Conservation (phyloP, 345 rosid genomes). For the Pistacia vera region DNA sequence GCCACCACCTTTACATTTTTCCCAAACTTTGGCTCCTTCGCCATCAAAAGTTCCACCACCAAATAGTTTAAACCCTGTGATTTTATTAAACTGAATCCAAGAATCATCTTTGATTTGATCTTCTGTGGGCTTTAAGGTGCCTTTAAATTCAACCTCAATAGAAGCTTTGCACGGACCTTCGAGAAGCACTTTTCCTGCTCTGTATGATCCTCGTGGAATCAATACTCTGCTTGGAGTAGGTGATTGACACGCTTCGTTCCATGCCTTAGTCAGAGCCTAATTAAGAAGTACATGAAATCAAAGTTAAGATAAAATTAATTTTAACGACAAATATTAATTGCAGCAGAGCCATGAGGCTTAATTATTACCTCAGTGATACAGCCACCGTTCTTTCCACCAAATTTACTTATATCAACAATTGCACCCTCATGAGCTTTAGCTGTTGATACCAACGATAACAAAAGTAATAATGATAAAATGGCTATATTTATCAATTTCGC, state of each 20-base stretch:
- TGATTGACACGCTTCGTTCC: slow-evolving; percentile 52
- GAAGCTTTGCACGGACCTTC: slow-evolving; percentile 57
- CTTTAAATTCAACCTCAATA: slow-evolving; percentile 33
- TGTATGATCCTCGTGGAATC: slow-evolving; percentile 48
- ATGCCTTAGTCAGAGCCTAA: slow-evolving; percentile 25
- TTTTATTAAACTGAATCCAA: slow-evolving; percentile 48
- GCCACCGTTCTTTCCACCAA: slow-evolving; percentile 24
- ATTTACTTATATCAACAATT: slow-evolving; percentile 23
- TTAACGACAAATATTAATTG: too few relatives aligned
- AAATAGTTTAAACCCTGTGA: slow-evolving; percentile 38
- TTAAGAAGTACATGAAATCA: too few relatives aligned
- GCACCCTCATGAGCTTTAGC: not conserved
- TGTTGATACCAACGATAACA: not conserved
- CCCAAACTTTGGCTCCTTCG: slow-evolving; percentile 51
- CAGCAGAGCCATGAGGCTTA: too few relatives aligned
- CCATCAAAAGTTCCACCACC: slow-evolving; percentile 74
- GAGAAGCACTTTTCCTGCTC: slow-evolving; percentile 26
- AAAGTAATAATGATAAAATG: not conserved
- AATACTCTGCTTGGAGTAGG: slow-evolving; percentile 31
- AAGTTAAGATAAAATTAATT: too few relatives aligned
- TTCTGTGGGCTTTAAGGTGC: slow-evolving; percentile 43
- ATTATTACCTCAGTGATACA: slow-evolving; percentile 17
- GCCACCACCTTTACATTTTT: slow-evolving; percentile 22
- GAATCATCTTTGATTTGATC: slow-evolving; percentile 32
- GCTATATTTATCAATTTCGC: not conserved